phyloP scores from a whole-genome alignment of 208 protist species.

The Wallacemonas sp. region DNA sequence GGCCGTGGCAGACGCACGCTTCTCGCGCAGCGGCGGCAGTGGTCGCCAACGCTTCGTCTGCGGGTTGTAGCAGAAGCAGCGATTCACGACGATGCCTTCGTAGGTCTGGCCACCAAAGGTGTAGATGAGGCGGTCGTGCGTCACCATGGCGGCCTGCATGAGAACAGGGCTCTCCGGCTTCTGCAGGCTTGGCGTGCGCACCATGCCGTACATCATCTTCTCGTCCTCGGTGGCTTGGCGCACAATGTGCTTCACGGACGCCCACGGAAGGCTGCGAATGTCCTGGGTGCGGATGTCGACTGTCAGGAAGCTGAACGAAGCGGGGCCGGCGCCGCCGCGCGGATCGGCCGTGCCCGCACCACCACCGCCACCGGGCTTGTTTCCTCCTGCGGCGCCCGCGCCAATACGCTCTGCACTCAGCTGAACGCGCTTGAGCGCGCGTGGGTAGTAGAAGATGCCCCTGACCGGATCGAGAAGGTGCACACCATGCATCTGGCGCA shows the following conservation, averaged over 20 bases:
- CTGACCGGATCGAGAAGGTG: constrained; percentile 47
- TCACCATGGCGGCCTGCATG: constrained; percentile 37
- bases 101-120: constrained; percentile 50
- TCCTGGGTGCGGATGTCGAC: constrained; percentile 61
- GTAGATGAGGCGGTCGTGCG: constrained; percentile 41
- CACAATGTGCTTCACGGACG: constrained; percentile 29
- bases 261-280: constrained; percentile 44
- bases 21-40: constrained; percentile 33
- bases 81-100: constrained; percentile 42
- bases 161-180: constrained; percentile 30
- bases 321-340: background rate
- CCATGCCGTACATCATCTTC: constrained; percentile 28
- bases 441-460: constrained; percentile 51
- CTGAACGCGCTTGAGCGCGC: constrained; percentile 43
- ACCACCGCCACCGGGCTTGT: background rate
- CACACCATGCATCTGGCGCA: constrained; percentile 51
- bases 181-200: constrained; percentile 39
- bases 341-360: too few species aligned
- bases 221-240: constrained; percentile 34
- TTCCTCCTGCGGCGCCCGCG: background rate
- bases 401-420: constrained; percentile 18
- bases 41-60: constrained; percentile 32
- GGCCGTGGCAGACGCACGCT: constrained; percentile 33
- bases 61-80: constrained; percentile 43
- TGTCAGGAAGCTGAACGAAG: constrained; percentile 43